Percentiles rank a stretch among this genome's conserved stretches.
Conservation (phyloP, 202 grass and related monocot genomes). For the Zizania palustris region DNA sequence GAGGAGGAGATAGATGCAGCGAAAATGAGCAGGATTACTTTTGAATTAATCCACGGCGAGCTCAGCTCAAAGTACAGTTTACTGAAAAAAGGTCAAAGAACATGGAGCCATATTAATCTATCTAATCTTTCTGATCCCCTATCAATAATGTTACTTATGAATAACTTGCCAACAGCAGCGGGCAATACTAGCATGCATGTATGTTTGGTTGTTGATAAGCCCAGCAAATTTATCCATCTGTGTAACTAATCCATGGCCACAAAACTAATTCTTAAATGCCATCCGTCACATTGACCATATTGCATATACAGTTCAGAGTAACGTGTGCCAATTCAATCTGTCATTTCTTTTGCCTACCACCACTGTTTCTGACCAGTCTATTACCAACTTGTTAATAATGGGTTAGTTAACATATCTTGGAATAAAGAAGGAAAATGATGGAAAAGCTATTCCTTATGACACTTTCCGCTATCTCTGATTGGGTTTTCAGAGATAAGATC, state of each 20-base stretch:
- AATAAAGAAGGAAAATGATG: slow-evolving; percentile 37
- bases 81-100: background rate
- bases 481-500: slow-evolving; percentile 29
- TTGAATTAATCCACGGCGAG: background rate
- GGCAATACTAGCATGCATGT: background rate
- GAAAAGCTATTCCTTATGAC: background rate
- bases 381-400: slow-evolving; percentile 8
- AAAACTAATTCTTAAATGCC: background rate
- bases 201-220: slow-evolving; percentile 3
- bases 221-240: background rate
- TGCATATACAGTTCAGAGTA: background rate
- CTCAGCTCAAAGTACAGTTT: background rate
- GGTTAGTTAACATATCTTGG: slow-evolving; percentile 13
- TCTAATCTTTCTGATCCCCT: background rate
- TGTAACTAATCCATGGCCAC: background rate
- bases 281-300: background rate
- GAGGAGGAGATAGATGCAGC: too few species aligned
- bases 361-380: background rate
- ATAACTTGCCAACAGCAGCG: background rate
- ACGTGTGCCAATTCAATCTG: background rate
- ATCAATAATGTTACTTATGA: background rate
- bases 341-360: background rate
- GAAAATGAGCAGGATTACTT: too few species aligned
- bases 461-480: background rate
- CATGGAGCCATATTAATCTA: background rate